Base-by-base conservation (phyloP, 2,329 filamentous ascomycete species). In the Fusarium lateritium region DNA sequence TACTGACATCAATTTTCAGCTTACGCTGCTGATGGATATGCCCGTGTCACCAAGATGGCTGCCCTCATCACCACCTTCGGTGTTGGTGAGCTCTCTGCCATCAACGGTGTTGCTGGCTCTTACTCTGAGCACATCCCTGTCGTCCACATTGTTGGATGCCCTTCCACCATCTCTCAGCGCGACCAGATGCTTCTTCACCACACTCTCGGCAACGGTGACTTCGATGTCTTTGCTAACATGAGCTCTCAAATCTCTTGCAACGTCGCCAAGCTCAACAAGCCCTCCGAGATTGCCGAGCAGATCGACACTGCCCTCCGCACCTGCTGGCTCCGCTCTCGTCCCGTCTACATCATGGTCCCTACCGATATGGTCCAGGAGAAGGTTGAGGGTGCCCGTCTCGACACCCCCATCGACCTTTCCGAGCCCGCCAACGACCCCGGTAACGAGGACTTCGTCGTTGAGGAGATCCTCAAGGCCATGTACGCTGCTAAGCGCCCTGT, bases 331-430 rank as follows among this genome's bases (percentile, higher is more conserved):
- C 84, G 87, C 58, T 93, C 90, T 64, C 87, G 92, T 21, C 94
- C 94, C 4, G 92, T 97, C 50, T 97, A 97, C 79, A 89, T 97
- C 72, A 91, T 91, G 76, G 83, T 97, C 10, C 93, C 94, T 4
- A 93, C 92, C 17, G 93, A 97, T 76, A 92, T 96, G 85, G 89
- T 92, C 11, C 83, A 89, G 71, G 87, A 89, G 77, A 92, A 94
- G 79, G 82, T 97, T 24, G 91, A 95, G 76, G 93, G 92, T 36
- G 85, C 87, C 46, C 84, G 90, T 9, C 84, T 97, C 14, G 85
- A 90, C n/a, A 90, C 83, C 0, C 89, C 89, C 0, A 88, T 97
- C 62, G 87, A 94, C 74, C 81, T 95, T 3, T 78, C 82, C 2
- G 86, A 89, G 57, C 87, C 89, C 2, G 65, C 77, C 19, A 96